Percentiles rank a stretch among this genome's conserved stretches.
Evolutionary conservation across 2,329 filamentous ascomycete genomes (phyloP).

Genomic region (Exophiala lecanii-corni): DNA sequence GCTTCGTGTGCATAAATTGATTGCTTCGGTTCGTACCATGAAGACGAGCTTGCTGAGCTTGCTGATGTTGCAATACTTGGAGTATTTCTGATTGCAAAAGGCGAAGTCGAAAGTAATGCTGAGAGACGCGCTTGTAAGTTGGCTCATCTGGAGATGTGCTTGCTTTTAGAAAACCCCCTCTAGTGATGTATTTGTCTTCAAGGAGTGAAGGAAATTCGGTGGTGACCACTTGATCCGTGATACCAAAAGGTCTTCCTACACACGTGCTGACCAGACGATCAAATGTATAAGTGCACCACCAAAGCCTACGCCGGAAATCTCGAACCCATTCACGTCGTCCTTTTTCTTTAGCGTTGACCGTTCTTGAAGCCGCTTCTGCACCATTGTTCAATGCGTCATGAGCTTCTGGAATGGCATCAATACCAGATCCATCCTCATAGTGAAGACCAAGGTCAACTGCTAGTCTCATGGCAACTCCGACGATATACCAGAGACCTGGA

Average conservation of each 20-base stretch:
- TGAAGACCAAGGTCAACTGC: conserved; percentile 90
- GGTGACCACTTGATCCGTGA: conserved; percentile 93
- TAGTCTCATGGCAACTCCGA: conserved; percentile 83
- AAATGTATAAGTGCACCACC: conserved; percentile 96
- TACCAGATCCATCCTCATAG: conserved; percentile 76
- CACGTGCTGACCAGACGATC: conserved; percentile 93
- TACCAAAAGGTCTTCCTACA: conserved; percentile 86
- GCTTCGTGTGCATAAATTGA: conserved; percentile 69
- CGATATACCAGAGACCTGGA: conserved; percentile 94
- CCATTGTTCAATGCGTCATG: conserved; percentile 2
- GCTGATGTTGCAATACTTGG: conserved; percentile 87
- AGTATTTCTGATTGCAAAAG: conserved; percentile 91
- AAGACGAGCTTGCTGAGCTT: conserved; percentile 71
- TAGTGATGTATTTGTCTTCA: conserved; percentile 84
- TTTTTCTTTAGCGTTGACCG: conserved; percentile 52
- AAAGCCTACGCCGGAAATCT: conserved; percentile 78
- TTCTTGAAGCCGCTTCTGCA: conserved; percentile 26
- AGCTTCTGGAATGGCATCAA: conserved; percentile 44
- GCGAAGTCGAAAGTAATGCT: conserved; percentile 87
- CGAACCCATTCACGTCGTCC: conserved; percentile 75
- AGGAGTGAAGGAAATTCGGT: conserved; percentile 88
- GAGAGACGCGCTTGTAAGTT: conserved; percentile 84
- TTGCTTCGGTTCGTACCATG: conserved; percentile 61
- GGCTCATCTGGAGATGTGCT: conserved; percentile 56
- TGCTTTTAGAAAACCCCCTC: conserved; percentile 64